A percentile compares a stretch with the other conserved stretches of the same genome.
phyloP scores from a whole-genome alignment of 768 basidiomycete genomes.

The Lactifluus piperatus region DNA sequence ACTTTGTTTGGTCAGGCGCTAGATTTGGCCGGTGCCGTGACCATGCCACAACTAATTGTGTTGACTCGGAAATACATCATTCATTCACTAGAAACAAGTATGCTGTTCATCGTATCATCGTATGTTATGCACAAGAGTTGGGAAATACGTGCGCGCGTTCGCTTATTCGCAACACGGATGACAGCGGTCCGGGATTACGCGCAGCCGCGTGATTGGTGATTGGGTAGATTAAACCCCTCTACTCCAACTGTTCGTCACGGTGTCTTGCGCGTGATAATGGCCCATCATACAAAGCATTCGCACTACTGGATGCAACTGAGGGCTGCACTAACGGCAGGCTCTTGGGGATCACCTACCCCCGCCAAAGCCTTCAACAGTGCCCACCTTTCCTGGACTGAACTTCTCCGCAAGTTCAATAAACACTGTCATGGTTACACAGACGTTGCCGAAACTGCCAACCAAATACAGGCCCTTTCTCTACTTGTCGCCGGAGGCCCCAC shows the following conservation, averaged over 20 bases:
- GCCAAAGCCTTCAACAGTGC: constrained; percentile 49
- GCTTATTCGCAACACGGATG: background rate
- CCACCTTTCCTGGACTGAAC: constrained; percentile 62
- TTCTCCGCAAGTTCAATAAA: constrained; percentile 81
- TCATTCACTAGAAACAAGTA: background rate
- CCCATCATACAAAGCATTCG: constrained; percentile 46
- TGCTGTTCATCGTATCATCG: background rate
- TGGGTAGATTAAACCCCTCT: too few relatives aligned
- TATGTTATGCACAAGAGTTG: background rate
- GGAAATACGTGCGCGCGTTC: background rate
- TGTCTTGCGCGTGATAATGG: constrained; percentile 25
- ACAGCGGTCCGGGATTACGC: background rate
- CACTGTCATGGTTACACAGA: constrained; percentile 58
- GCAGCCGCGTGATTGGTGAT: too few relatives aligned
- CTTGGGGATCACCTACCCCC: constrained; percentile 56
- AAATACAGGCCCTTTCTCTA: constrained; percentile 56
- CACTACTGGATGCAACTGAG: constrained; percentile 77
- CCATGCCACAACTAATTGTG: too few relatives aligned
- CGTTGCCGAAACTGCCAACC: constrained; percentile 55
- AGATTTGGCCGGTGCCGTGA: too few relatives aligned
- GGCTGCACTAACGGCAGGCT: constrained; percentile 58
- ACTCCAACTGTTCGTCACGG: too few relatives aligned
- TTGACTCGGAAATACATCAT: too few relatives aligned
- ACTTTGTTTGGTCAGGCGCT: background rate
- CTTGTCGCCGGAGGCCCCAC: constrained; percentile 35